Conservation (phyloP, 2,329 filamentous ascomycete genomes). For the Penicillium sp. region DNA sequence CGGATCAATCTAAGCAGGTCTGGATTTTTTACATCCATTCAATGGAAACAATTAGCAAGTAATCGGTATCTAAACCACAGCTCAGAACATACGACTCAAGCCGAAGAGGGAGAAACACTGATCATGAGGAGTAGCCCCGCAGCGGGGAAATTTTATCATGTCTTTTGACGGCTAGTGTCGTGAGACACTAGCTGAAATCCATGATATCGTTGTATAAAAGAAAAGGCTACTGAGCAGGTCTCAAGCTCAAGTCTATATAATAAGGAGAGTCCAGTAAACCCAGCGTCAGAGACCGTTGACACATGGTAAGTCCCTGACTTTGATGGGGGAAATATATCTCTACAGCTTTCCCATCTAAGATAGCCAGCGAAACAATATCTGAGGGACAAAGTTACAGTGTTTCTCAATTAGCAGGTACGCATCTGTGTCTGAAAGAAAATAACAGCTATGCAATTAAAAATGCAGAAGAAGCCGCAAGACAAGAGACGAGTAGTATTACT, state of each 20-base stretch:
- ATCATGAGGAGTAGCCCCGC: neutral
- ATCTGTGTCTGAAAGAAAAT: constrained; percentile 17
- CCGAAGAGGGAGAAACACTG: neutral
- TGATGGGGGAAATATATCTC: neutral
- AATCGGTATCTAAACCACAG: neutral
- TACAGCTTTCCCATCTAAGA: too few relatives aligned
- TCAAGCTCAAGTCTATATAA: neutral
- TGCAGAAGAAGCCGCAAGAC: neutral
- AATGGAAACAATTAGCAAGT: neutral
- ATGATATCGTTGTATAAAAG: too few relatives aligned
- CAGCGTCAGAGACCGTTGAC: too few relatives aligned
- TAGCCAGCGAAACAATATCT: neutral
- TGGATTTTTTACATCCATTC: too few relatives aligned
- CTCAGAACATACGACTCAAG: neutral
- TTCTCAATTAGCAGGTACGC: constrained; percentile 8
- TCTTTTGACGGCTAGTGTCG: neutral
- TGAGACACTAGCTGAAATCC: too few relatives aligned
- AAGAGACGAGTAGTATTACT: neutral
- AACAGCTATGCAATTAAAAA: constrained; percentile 1
- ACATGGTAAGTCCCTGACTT: too few relatives aligned
- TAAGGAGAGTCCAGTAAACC: too few relatives aligned
- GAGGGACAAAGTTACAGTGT: neutral
- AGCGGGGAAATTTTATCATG: neutral
- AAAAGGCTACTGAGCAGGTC: neutral
- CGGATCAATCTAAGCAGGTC: neutral